Conservation (phyloP, 2,329 filamentous ascomycete genomes). For the Xylariomycetidae sp. region DNA sequence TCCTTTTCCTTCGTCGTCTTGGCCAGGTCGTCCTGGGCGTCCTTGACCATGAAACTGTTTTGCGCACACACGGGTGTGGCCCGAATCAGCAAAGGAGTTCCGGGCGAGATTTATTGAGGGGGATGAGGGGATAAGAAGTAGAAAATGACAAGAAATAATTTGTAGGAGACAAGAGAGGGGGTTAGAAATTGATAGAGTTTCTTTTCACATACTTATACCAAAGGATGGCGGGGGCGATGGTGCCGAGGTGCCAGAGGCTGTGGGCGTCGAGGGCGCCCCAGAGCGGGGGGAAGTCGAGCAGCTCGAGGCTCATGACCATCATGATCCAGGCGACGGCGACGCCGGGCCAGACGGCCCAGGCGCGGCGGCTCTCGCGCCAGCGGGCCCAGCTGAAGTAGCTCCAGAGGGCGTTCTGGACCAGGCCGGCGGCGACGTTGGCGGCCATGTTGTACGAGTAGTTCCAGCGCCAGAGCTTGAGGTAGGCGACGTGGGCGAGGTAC, state of each 20-base stretch:
- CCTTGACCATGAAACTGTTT: conserved; percentile 76
- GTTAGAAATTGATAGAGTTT: neutral
- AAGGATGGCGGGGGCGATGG: conserved; percentile 78
- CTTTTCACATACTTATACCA: conserved; percentile 98
- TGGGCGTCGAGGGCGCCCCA: conserved; percentile 85
- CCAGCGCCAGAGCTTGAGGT: conserved; percentile 82
- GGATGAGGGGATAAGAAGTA: conserved; percentile 2
- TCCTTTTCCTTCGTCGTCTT: conserved; percentile 45
- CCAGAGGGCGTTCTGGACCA: conserved; percentile 81
- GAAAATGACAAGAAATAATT: too few species aligned
- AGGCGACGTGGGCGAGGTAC: conserved; percentile 74
- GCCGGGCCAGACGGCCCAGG: conserved; percentile 87
- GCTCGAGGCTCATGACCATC: conserved; percentile 89
- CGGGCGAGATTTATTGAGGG: neutral
- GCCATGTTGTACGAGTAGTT: conserved; percentile 98
- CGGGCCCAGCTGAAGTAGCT: conserved; percentile 72
- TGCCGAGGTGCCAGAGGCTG: conserved; percentile 92
- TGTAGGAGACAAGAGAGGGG: conserved; percentile 3
- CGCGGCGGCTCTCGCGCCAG: conserved; percentile 65
- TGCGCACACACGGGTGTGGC: conserved; percentile 16
- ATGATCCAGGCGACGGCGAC: conserved; percentile 89
- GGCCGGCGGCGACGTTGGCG: conserved; percentile 79
- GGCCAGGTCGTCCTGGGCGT: conserved; percentile 77
- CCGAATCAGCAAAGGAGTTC: neutral
- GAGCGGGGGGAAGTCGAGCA: conserved; percentile 89